Conservation (phyloP, 2,329 filamentous ascomycete genomes). For the Arthrobotrys iridis region DNA sequence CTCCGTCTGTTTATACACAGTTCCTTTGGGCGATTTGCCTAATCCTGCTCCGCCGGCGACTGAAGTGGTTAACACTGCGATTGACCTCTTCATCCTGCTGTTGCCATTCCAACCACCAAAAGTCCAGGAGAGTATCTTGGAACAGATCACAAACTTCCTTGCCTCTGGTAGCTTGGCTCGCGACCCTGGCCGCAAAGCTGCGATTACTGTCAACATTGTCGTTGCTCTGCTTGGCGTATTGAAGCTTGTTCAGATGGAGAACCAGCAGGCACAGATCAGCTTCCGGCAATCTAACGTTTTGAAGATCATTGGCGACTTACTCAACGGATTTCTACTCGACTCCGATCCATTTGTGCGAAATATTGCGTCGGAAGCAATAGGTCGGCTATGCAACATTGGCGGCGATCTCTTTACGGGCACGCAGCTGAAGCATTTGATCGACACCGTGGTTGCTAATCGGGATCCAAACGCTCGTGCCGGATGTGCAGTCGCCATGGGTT, state of each 20-base stretch:
- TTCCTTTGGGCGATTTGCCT: constrained; percentile 67
- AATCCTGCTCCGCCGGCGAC: constrained; percentile 79
- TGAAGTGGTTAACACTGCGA: constrained; percentile 92
- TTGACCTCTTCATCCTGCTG: constrained; percentile 89
- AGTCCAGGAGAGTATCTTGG: constrained; percentile 93
- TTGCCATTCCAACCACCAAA: constrained; percentile 88
- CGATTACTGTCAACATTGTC: constrained; percentile 89
- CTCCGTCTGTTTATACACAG: constrained; percentile 79
- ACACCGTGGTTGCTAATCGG: constrained; percentile 91
- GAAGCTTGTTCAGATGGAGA: constrained; percentile 75
- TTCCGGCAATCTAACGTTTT: constrained; percentile 56
- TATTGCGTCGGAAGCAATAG: constrained; percentile 84
- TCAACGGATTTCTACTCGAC: constrained; percentile 83
- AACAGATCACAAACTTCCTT: constrained; percentile 91
- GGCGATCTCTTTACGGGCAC: constrained; percentile 88
- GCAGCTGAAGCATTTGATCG: constrained; percentile 90
- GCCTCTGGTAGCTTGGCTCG: constrained; percentile 81
- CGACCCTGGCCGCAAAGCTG: constrained; percentile 86
- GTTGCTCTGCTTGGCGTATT: constrained; percentile 81
- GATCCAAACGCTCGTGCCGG: constrained; percentile 93
- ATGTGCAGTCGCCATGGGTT: constrained; percentile 90
- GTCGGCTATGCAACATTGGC: constrained; percentile 82
- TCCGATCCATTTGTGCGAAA: constrained; percentile 85
- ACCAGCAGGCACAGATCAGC: constrained; percentile 51
- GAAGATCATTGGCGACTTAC: constrained; percentile 66